Conservation (phyloP, 768 basidiomycete species). For the Calvatia gigantea region DNA sequence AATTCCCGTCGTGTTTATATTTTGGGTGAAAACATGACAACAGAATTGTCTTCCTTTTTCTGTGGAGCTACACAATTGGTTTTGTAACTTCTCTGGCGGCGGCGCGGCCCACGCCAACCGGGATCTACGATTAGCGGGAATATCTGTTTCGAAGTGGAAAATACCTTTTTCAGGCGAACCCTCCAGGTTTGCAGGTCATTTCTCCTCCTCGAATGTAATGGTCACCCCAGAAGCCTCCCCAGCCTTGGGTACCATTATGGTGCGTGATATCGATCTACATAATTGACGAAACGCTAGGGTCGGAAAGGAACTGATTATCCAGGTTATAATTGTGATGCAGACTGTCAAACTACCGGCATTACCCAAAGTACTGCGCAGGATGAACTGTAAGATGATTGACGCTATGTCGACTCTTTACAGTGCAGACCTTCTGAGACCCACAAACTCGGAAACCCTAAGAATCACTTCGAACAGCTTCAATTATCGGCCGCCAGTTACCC, state of each 20-base stretch:
- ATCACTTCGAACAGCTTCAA: constrained; percentile 6
- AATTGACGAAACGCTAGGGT: not conserved
- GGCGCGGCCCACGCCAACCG: constrained; percentile 10
- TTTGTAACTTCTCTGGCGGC: constrained; percentile 8
- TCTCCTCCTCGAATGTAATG: not conserved
- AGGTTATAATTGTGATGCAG: not conserved
- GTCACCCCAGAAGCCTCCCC: not conserved
- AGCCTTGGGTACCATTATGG: not conserved
- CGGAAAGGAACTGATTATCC: not conserved
- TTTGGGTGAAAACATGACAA: not conserved
- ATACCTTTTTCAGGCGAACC: constrained; percentile 1
- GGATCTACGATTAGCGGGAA: constrained; percentile 12
- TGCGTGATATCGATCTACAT: not conserved
- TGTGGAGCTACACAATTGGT: constrained; percentile 5
- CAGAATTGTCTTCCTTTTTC: not conserved
- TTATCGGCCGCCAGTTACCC: not conserved
- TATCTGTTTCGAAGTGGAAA: constrained; percentile 1
- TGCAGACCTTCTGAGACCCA: not conserved
- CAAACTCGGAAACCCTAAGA: too few species aligned
- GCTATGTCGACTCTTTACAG: not conserved
- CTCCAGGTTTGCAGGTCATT: not conserved
- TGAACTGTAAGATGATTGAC: not conserved
- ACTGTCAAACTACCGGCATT: not conserved
- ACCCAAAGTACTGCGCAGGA: not conserved
- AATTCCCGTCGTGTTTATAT: not conserved